Conservation (phyloP, 2,329 filamentous ascomycete species). For the Trichoderma citrinoviride region DNA sequence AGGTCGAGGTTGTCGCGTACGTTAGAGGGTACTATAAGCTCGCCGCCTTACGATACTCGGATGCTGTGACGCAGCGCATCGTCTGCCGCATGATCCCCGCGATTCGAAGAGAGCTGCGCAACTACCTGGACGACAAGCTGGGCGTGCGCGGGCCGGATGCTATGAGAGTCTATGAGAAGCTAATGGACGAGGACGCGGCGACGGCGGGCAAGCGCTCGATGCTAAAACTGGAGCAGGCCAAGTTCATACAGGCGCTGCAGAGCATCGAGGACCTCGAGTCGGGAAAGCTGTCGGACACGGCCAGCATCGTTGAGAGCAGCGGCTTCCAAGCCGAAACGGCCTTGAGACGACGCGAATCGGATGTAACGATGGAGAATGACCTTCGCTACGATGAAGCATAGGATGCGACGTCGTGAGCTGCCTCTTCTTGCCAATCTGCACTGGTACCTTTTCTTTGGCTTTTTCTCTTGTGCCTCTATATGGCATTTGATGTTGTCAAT, state of each 20-base stretch:
- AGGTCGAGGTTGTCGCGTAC: slow-evolving; percentile 60
- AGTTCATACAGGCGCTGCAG: slow-evolving; percentile 46
- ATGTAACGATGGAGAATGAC: slow-evolving; percentile 19
- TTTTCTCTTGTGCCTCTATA: too few relatives aligned
- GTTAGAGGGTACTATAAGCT: slow-evolving; percentile 68
- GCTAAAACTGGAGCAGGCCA: slow-evolving; percentile 45
- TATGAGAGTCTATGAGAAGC: slow-evolving; percentile 36
- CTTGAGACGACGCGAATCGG: slow-evolving; percentile 2
- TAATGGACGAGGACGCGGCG: slow-evolving; percentile 50
- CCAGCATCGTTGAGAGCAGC: background rate
- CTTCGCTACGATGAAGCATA: background rate
- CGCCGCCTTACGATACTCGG: slow-evolving; percentile 62
- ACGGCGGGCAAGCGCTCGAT: slow-evolving; percentile 43
- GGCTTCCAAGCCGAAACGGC: background rate
- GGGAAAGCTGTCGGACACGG: slow-evolving; percentile 27
- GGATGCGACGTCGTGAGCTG: background rate
- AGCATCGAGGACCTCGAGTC: slow-evolving; percentile 46
- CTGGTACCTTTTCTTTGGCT: background rate
- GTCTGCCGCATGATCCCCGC: slow-evolving; percentile 49
- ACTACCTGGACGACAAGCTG: slow-evolving; percentile 45
- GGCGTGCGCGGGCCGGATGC: slow-evolving; percentile 38
- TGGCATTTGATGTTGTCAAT: too few relatives aligned
- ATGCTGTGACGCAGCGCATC: slow-evolving; percentile 49
- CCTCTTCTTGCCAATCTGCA: background rate
- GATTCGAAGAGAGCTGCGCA: slow-evolving; percentile 41